phyloP scores from a whole-genome alignment of 1,284 basidiomycete genomes.

The Cutaneotrichosporon dermatis region DNA sequence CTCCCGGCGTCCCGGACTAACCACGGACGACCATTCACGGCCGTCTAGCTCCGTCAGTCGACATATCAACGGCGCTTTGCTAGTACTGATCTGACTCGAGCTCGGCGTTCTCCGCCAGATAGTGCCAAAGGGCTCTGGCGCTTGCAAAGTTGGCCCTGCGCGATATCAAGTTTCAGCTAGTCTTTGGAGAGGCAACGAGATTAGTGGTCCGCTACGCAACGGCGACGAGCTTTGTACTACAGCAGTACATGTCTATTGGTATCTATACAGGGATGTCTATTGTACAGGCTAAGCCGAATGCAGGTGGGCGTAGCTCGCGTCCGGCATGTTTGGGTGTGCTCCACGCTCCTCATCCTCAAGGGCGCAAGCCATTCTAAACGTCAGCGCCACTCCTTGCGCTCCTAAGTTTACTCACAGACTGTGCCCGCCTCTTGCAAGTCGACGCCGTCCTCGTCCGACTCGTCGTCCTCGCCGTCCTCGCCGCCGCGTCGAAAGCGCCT shows the following conservation, averaged over 20 bases:
- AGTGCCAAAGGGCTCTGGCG: no score
- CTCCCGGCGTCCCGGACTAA: background rate
- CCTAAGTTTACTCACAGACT: background rate
- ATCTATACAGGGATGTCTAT: background rate
- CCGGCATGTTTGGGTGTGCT: no score
- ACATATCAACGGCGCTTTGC: background rate
- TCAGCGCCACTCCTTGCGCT: background rate
- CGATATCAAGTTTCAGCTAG: no score
- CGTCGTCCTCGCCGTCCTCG: slow-evolving; percentile 5
- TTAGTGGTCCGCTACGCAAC: background rate
- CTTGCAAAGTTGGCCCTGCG: no score
- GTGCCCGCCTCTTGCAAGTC: slow-evolving; percentile 2
- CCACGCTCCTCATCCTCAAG: no score
- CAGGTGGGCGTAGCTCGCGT: background rate
- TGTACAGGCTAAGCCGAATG: background rate
- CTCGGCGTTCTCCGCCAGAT: no score
- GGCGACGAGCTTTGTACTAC: no score
- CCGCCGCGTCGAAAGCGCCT: slow-evolving; percentile 5
- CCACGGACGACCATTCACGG: background rate
- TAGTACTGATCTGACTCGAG: no score
- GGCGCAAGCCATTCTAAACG: no score
- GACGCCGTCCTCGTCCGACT: slow-evolving; percentile 11
- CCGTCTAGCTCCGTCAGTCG: background rate
- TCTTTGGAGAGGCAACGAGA: background rate
- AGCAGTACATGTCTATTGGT: background rate